phyloP scores from a whole-genome alignment of 495 filamentous ascomycete genomes.

The Penicillium cinerascens region DNA sequence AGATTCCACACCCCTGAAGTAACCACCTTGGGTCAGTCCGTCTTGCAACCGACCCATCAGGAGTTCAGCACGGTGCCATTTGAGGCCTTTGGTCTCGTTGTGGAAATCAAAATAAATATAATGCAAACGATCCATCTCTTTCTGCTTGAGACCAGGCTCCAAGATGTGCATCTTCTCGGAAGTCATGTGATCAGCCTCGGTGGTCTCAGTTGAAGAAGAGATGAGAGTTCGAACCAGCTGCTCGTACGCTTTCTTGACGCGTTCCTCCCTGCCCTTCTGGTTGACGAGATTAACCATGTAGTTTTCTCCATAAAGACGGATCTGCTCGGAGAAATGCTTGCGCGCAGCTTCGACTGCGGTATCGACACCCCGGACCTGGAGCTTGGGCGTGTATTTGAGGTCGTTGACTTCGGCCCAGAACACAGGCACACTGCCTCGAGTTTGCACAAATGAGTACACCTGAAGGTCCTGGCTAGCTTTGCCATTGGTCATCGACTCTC shows the following conservation, averaged over 20 bases:
- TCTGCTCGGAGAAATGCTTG: slow-evolving; percentile 88
- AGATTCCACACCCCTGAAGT: slow-evolving; percentile 88
- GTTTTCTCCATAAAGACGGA: slow-evolving; percentile 89
- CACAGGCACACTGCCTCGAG: slow-evolving; percentile 87
- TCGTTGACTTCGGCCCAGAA: slow-evolving; percentile 95
- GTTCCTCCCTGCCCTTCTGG: slow-evolving; percentile 82
- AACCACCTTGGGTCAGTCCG: slow-evolving; percentile 69
- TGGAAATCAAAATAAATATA: slow-evolving; percentile 99
- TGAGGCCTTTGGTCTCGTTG: slow-evolving; percentile 89
- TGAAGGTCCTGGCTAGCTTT: slow-evolving; percentile 74
- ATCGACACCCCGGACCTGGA: slow-evolving; percentile 82
- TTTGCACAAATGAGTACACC: slow-evolving; percentile 90
- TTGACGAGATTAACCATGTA: slow-evolving; percentile 97
- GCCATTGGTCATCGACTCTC: slow-evolving; percentile 68
- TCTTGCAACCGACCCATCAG: slow-evolving; percentile 76
- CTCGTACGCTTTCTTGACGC: slow-evolving; percentile 89
- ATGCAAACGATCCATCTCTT: slow-evolving; percentile 75
- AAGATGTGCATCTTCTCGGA: slow-evolving; percentile 78
- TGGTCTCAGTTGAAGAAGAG: slow-evolving; percentile 61
- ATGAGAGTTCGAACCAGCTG: slow-evolving; percentile 73
- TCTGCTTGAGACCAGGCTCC: slow-evolving; percentile 57
- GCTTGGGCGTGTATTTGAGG: slow-evolving; percentile 80
- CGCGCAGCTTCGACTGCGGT: slow-evolving; percentile 74
- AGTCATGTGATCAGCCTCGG: slow-evolving; percentile 52
- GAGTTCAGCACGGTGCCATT: slow-evolving; percentile 87